Base-by-base conservation (phyloP, 306 rosid genomes). In the Spatholobus suberectus region DNA sequence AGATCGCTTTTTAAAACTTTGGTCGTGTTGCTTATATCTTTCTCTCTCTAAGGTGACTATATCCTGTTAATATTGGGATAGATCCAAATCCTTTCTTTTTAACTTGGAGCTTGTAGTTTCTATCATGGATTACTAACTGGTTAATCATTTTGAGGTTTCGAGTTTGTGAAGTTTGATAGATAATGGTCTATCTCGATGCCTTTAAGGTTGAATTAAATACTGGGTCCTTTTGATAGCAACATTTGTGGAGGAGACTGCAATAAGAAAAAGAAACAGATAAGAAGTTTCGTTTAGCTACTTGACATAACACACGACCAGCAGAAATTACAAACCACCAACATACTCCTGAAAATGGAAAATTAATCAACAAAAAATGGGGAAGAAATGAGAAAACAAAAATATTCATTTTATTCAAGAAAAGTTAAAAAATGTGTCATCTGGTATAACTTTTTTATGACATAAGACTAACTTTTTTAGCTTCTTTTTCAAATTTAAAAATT, bases 211-310 rank as follows among this genome's bases (percentile, higher is more conserved):
- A 21, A 44, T 62, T 59, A 41, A 46, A 65, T 18, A 46, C 21
- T 78, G 83, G 84, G 43, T 81, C 55, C 73, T 47, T 24, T 29
- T 49, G 88, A 81, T 26, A 75, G 80, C 40, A 35, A 76, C 71
- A 51, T 63, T 34, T 76, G 83, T 70, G 83, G 80, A 69, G 47
- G 52, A 55, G 57, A 15, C 17, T 17, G 8, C 9, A 18, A 17
- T 71, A 8, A 11, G 80, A 76, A 81, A 81, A 34, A 69, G 57
- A n/a, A 70, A 70, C 15, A 7, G 85, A 85, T 71, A 85, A 70
- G 76, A 12, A 69, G 44, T 9, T 57, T 68, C 47, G 2, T 59
- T 17, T 24, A 11, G 46, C 35, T 55, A 70, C 23, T 55, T 79
- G 49, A 43, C 66, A 61, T 49, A 44, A 38, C 52, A 27, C 26